Conservation (phyloP, 2,329 filamentous ascomycete species). For the Ophiostoma sp. region DNA sequence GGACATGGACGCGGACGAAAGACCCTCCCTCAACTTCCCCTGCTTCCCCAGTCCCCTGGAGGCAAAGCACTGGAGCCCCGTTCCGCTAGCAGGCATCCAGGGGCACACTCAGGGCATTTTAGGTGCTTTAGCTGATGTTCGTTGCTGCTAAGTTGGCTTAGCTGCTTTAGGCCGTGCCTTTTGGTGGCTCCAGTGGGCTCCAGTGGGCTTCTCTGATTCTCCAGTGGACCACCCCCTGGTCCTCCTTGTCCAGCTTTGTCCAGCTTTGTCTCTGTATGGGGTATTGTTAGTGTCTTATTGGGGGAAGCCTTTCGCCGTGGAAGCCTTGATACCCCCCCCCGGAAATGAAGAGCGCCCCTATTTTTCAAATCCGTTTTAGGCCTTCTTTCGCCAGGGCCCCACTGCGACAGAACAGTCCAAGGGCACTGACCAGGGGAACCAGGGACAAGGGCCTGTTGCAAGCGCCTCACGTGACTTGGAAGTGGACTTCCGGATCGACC, state of each 20-base stretch:
- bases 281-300: background rate
- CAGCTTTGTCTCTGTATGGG: background rate
- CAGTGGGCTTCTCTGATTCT: background rate
- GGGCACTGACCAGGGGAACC: background rate
- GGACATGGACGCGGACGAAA: slow-evolving; percentile 5
- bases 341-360: background rate
- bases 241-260: background rate
- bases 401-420: background rate
- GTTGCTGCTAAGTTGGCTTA: background rate
- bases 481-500: slow-evolving; percentile 6
- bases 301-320: background rate
- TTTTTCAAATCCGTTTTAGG: background rate
- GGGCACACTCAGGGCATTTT: background rate
- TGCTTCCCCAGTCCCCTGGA: background rate
- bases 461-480: slow-evolving; percentile 7
- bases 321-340: background rate
- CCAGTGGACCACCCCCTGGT: background rate
- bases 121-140: background rate
- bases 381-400: background rate
- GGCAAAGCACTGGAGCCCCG: background rate
- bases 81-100: slow-evolving; percentile 11
- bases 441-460: background rate
- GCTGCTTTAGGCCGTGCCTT: background rate
- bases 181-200: background rate
- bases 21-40: background rate